These are phyloP conservation scores for Theileria sp. DNA, from an alignment of 169 alveolate genomes.

Conservation along the genomic window DNA sequence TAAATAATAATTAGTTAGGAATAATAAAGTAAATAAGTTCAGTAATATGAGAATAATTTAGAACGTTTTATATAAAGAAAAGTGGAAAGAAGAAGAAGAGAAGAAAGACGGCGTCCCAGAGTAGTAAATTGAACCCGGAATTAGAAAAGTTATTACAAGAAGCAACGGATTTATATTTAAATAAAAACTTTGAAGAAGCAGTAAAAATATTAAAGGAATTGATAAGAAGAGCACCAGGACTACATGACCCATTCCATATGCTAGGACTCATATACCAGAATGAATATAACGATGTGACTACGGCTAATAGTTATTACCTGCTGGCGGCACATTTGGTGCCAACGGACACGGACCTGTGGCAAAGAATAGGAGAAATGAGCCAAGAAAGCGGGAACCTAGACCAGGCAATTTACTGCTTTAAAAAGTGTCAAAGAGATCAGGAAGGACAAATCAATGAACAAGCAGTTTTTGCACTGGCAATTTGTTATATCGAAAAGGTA, in stretches of 20 bases:
- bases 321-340: constrained; percentile 86
- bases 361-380: constrained; percentile 79
- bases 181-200: constrained; percentile 55
- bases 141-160: constrained; percentile 61
- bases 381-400: constrained; percentile 57
- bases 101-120: constrained; percentile 50
- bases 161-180: constrained; percentile 52
- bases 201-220: constrained; percentile 66
- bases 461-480: constrained; percentile 58
- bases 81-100: constrained; percentile 41
- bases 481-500: constrained; percentile 59
- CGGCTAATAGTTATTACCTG: constrained; percentile 82
- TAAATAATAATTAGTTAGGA: background rate
- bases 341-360: constrained; percentile 81
- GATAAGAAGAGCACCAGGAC: constrained; percentile 81
- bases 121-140: constrained; percentile 58
- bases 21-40: background rate
- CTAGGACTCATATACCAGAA: constrained; percentile 85
- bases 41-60: background rate
- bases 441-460: constrained; percentile 59
- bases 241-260: constrained; percentile 87
- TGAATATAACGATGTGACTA: constrained; percentile 77
- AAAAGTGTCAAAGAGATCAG: constrained; percentile 44
- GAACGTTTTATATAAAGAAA: background rate
- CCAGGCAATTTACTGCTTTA: constrained; percentile 66